Conservation (phyloP, 192 early-diverging fungal genomes). For the Umbelopsis sp. region DNA sequence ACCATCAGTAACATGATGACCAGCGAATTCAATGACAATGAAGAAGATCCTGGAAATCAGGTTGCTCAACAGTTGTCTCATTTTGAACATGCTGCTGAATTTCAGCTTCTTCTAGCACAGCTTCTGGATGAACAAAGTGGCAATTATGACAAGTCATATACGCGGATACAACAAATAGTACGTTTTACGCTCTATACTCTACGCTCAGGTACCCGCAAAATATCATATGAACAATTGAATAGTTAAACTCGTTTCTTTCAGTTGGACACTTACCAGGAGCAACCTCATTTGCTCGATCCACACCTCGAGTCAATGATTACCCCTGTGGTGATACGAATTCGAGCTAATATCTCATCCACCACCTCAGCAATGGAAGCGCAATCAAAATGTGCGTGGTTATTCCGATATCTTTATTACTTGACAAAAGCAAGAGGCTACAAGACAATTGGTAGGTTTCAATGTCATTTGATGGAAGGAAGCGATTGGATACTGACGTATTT, state of each 20-base stretch:
- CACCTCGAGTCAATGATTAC: constrained; percentile 64
- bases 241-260: constrained; percentile 9
- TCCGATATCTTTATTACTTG: constrained; percentile 64
- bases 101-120: not conserved
- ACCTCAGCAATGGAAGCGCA: not conserved
- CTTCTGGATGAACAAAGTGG: not conserved
- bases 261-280: constrained; percentile 72
- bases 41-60: constrained; percentile 7
- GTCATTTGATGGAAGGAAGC: not conserved
- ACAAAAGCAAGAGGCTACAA: constrained; percentile 91
- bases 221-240: not conserved
- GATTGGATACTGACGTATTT: too few species aligned
- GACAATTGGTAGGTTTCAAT: constrained; percentile 60
- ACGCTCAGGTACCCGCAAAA: too few species aligned
- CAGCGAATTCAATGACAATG: not conserved
- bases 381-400: not conserved
- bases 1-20: constrained; percentile 3
- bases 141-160: not conserved
- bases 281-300: constrained; percentile 77
- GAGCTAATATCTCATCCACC: constrained; percentile 38
- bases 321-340: constrained; percentile 61
- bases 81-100: constrained; percentile 22
- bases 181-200: too few species aligned
- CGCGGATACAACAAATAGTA: constrained; percentile 7
- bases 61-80: constrained; percentile 5